Base-by-base conservation (phyloP, 1,284 basidiomycete genomes). In the Porodaedalea pini region DNA sequence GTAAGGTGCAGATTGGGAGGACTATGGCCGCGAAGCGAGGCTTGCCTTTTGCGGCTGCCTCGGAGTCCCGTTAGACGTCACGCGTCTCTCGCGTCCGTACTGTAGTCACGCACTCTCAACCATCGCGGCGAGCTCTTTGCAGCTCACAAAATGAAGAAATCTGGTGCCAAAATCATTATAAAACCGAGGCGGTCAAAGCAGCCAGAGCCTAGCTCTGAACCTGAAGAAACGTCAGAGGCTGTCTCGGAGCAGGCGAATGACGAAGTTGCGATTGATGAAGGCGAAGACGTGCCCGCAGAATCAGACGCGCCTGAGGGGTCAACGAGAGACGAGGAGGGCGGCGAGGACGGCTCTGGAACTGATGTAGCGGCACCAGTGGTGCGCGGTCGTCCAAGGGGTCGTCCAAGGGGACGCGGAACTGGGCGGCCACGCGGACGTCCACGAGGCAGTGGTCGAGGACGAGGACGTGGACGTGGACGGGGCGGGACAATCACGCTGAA, bases 121-220 rank as follows among this genome's bases (percentile, higher is more conserved):
- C 29, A 19, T 17, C 32, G 45, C 25, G 44, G 5, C 25, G 10
- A n/a, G 17, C 48, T 15, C 23, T 11, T 39, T 2, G 32, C 2
- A 39, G 3, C 34, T 47, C 6, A 43, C 21, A 56, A 34, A 23
- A 63, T 63, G 62, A 61, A 57, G 36, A 52, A 34, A 15, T 59
- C 60, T 19, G 57, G 60, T 11, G 66, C 65, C 27, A 82, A 79
- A 73, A 82, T 82, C 56, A 75, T 82, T 37, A 79, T 82, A 60
- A 81, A 77, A 62, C 74, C 79, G 2, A 74, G 78, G 50, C 59
- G 69, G 31, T 62, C 71, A 54, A 64, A 65, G 55, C 64, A 69
- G 29, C 65, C 67, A 44, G 61, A 67, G 36, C 54, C 66, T n/a
- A 54, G 63, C 8, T 64, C 66, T 10, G 61, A 65, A 13, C 60